Evolutionary conservation across 331 rosid genomes (phyloP), one percentile per base, ranked within the genome.

Genomic region (Quercus lobata): DNA sequence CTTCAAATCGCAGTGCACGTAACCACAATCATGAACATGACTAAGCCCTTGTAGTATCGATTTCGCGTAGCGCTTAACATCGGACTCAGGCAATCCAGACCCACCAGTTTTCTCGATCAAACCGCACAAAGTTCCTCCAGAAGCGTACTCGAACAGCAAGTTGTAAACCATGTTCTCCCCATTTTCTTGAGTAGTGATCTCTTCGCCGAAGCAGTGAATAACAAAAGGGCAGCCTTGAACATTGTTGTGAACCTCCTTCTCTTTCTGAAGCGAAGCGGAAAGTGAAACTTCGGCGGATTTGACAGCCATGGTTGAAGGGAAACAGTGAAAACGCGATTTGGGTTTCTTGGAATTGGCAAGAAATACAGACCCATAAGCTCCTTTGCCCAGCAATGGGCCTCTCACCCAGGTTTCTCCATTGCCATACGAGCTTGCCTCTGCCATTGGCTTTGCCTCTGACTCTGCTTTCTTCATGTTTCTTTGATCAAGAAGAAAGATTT

Each of bases 1-100:
- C 76, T 85, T 85, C 10, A 85, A 52, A 34, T 85, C 86, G 29
- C 84, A 82, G 30, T 85, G 86, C 6, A 85, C 80, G 9, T 10
- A 82, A 1, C 86, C 86, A 32, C 37, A 69, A 0, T 46, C 61
- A 19, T 87, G 91, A 16, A 83, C 76, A 52, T 83, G 77, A 30
- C 52, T 7, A 1, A 87, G 35, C 6, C 87, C 91, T 21, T 18
- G 63, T 58, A 87, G 72, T 27, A 87, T 41, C 0, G 84, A 58
- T 2, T 24, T 4, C 1, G 82, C 55, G 30, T 76, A 72, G 37
- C 61, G 77, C 62, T 35, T 76, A 4, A 82, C 84, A 11, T 69
- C 75, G 3, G 34, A 16, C 17, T 82, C 83, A 4, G 27, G 49
- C 35, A 86, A 60, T 80, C 77, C 2, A 11, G 83, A 60, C 83